A percentile compares a stretch with the other conserved stretches of the same genome.
Conservation (phyloP, 441 rosid species). For the Adansonia gregorii region DNA sequence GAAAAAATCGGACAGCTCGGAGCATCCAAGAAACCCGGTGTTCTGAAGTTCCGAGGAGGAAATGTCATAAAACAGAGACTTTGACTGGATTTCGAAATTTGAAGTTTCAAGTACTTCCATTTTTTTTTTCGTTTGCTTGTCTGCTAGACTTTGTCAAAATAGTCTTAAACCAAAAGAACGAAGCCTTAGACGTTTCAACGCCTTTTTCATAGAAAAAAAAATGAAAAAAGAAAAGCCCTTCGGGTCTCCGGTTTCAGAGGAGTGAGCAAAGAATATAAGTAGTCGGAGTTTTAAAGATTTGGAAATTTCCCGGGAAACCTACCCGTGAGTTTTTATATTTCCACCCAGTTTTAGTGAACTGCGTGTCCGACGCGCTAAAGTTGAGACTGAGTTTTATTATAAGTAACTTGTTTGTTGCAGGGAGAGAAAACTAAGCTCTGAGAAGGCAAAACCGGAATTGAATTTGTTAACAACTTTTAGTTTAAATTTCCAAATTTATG, state of each 20-base stretch:
- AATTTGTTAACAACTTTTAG: too few species aligned
- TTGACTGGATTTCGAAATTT: conserved; percentile 32
- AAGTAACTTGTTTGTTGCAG: not conserved
- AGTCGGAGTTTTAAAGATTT: not conserved
- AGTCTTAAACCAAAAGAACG: conserved; percentile 5
- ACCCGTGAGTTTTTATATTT: not conserved
- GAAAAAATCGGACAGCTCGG: conserved; percentile 16
- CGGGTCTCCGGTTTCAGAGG: not conserved
- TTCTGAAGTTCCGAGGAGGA: conserved; percentile 23
- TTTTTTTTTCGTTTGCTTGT: not conserved
- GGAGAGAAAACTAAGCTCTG: not conserved
- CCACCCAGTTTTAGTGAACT: not conserved
- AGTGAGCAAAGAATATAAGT: not conserved
- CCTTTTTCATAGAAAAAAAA: not conserved
- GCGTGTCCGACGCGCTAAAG: not conserved
- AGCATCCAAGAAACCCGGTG: conserved; percentile 18
- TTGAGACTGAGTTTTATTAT: not conserved
- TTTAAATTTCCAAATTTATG: too few species aligned
- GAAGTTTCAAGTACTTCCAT: conserved; percentile 48
- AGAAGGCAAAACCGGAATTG: too few species aligned
- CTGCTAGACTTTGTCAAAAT: not conserved
- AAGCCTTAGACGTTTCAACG: not conserved
- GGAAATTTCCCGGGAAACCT: conserved; percentile 14
- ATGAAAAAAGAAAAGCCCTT: not conserved
- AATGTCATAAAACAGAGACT: conserved; percentile 37